Conservation (phyloP, 306 rosid species). For the Sesbania bispinosa region DNA sequence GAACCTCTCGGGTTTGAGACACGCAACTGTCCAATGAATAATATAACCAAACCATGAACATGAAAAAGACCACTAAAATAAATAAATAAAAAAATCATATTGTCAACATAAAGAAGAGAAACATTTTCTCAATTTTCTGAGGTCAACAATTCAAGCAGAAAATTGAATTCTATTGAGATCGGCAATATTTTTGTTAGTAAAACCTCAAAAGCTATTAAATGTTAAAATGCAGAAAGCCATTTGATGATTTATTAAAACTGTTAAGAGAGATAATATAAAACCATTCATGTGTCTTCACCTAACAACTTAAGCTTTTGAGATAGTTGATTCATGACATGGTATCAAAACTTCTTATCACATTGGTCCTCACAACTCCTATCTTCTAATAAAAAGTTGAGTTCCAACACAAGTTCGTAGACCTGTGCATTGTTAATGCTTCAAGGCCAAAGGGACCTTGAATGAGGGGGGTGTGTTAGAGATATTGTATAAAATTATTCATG, state of each 20-base stretch:
- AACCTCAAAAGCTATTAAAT: background rate
- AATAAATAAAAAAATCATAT: background rate
- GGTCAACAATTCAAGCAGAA: conserved; percentile 11
- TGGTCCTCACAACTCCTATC: no score
- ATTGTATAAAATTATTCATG: no score
- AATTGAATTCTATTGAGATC: background rate
- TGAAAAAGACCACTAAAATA: background rate
- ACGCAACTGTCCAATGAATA: background rate
- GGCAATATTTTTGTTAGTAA: conserved; percentile 3
- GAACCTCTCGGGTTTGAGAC: background rate
- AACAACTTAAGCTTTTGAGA: no score
- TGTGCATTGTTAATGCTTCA: no score
- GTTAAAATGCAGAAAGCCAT: background rate
- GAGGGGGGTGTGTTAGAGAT: no score
- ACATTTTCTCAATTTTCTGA: background rate
- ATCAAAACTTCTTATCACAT: no score
- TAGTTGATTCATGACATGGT: no score
- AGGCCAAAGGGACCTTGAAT: no score
- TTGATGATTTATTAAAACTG: background rate
- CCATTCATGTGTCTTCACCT: no score
- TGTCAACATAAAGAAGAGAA: background rate
- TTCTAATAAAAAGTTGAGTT: no score
- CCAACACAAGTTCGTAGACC: no score
- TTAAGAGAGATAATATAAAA: no score
- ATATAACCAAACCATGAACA: background rate